A percentile compares a stretch with the other conserved stretches of the same genome.
Conservation (phyloP, 352 stramenopile genomes). For the Blastocystis sp. region DNA sequence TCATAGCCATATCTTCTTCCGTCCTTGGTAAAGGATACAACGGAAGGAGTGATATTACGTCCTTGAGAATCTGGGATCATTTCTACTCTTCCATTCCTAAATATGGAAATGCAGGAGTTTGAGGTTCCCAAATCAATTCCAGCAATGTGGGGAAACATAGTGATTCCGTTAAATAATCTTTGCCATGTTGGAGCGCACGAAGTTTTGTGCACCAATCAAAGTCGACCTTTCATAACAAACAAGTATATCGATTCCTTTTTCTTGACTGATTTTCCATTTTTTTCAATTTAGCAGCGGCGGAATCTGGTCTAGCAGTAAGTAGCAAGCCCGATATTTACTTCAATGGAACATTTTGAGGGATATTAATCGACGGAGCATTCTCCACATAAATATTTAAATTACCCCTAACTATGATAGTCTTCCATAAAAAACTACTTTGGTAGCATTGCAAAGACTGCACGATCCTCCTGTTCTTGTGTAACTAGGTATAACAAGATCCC, state of each 20-base stretch:
- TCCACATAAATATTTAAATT: slow-evolving; percentile 17
- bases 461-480: slow-evolving; percentile 30
- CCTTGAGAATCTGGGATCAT: slow-evolving; percentile 86
- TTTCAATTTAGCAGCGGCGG: neutral
- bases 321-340: neutral
- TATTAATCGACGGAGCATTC: slow-evolving; percentile 20
- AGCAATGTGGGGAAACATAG: slow-evolving; percentile 68
- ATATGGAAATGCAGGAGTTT: slow-evolving; percentile 91
- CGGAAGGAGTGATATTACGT: slow-evolving; percentile 86
- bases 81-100: slow-evolving; percentile 90
- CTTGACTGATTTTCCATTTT: neutral
- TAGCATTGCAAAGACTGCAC: slow-evolving; percentile 36
- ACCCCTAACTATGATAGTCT: neutral
- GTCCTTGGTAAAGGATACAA: slow-evolving; percentile 86
- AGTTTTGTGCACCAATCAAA: slow-evolving; percentile 24
- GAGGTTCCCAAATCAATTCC: slow-evolving; percentile 94
- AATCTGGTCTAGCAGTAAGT: neutral
- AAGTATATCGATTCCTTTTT: neutral
- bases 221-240: neutral
- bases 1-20: slow-evolving; percentile 87
- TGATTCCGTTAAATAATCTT: neutral
- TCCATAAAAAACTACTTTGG: neutral
- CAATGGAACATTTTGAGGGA: neutral
- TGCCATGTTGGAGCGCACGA: neutral
- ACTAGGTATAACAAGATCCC: neutral